Evolutionary conservation across 2,329 filamentous ascomycete genomes (phyloP), one percentile per base, ranked within the genome.

Genomic region (Coniochaeta sp.): DNA sequence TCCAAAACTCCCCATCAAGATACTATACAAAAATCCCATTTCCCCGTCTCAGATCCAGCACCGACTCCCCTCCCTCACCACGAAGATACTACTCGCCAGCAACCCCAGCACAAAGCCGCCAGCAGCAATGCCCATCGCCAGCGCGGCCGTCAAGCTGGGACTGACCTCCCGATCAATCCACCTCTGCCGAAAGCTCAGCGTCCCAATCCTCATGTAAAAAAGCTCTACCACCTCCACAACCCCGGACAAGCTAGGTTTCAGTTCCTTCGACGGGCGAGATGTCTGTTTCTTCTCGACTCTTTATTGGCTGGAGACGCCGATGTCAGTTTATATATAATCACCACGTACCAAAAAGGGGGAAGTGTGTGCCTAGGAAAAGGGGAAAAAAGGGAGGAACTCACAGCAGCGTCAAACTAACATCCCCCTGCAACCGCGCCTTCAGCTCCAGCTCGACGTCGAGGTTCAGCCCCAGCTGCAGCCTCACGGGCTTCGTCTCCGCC

Each of bases 351-450:
- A n/a, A n/a, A n/a, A n/a, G n/a, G n/a, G n/a, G n/a, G n/a, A n/a
- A n/a, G n/a, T n/a, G 31, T 22, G 14, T 30, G 24, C 3, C n/a
- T 8, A 35, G 31, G n/a, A 4, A 16, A 6, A 27, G 22, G 26
- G 20, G 24, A 24, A 38, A 26, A 33, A 12, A 46, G 45, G 18
- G 30, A 38, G 32, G 4, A 5, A 65, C 71, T 65, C 76, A 89
- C 86, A 87, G 81, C 60, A 90, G 72, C 51, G 79, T 82, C 56
- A 90, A 66, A 3, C 85, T 88, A 57, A 91, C 66, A 71, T 91
- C 87, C 57, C 87, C 87, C 60, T 89, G 80, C 53, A 91, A 86
- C 66, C 82, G 84, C n/a, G 87, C 86, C 73, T 89, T 90, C 53
- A 91, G 72, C 67, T 89, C 82, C 58, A 91, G 82, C 67, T 91